Conservation (phyloP, 352 stramenopile genomes). For the Aphanomyces invadans region DNA sequence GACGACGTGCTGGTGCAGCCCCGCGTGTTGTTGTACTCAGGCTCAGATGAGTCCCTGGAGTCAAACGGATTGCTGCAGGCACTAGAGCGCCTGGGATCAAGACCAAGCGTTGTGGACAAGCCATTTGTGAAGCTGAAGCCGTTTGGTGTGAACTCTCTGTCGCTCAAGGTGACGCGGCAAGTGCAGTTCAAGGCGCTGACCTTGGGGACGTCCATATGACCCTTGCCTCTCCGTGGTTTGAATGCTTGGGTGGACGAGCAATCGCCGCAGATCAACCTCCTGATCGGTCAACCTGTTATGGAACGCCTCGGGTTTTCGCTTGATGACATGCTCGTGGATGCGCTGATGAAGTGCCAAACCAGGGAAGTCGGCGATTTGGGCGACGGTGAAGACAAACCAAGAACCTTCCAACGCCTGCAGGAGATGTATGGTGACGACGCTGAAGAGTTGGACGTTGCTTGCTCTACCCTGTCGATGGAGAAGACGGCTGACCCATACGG, state of each 20-base stretch:
- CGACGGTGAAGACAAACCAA: background rate
- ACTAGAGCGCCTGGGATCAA: background rate
- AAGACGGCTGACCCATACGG: conserved; percentile 1
- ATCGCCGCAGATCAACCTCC: background rate
- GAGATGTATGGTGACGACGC: background rate
- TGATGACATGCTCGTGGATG: conserved; percentile 10
- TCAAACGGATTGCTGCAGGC: background rate
- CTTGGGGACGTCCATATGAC: conserved; percentile 6
- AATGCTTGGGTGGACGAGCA: conserved; percentile 10
- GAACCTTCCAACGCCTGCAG: background rate
- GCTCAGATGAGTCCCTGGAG: conserved; percentile 14
- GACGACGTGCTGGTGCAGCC: conserved; percentile 9
- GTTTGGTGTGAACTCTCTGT: background rate
- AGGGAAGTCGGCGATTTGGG: conserved; percentile 10
- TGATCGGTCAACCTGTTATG: conserved; percentile 11
- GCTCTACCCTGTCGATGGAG: conserved; percentile 4
- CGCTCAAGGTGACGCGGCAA: background rate
- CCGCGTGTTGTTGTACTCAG: conserved; percentile 19
- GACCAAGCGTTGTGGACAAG: background rate
- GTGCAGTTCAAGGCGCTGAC: conserved; percentile 4
- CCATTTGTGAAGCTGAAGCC: background rate
- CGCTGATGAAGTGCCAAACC: background rate
- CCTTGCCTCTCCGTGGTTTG: background rate
- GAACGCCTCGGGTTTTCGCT: conserved; percentile 12
- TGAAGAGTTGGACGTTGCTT: conserved; percentile 1